These are phyloP conservation scores for Trichosporon sp. DNA, from an alignment of 1,284 basidiomycete genomes.

Conservation along the genomic window DNA sequence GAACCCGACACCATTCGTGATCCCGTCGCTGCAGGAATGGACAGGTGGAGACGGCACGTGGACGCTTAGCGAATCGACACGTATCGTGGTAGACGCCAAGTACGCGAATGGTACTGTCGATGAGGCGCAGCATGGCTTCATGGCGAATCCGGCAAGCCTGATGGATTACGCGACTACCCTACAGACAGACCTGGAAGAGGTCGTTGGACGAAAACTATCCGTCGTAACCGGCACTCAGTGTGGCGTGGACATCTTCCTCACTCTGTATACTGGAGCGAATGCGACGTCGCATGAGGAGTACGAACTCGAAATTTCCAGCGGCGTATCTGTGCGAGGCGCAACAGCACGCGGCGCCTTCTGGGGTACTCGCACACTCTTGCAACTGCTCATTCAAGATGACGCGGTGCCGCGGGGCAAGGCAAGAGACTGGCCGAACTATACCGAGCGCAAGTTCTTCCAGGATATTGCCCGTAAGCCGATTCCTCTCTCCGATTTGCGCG, in stretches of 20 bases:
- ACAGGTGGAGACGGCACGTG: no score
- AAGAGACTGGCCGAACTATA: not conserved
- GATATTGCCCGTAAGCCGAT: conserved; percentile 5
- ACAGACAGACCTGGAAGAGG: no score
- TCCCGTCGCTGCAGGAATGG: no score
- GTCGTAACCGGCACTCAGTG: no score
- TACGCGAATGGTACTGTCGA: no score
- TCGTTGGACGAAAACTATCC: no score
- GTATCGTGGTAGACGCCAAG: no score
- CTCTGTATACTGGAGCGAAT: not conserved
- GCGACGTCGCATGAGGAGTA: not conserved
- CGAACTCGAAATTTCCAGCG: not conserved
- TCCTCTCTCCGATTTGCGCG: not conserved
- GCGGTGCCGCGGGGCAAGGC: not conserved
- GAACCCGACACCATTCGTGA: no score
- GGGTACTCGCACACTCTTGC: not conserved
- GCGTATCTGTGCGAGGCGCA: not conserved
- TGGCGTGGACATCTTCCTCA: not conserved
- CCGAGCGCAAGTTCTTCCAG: conserved; percentile 6
- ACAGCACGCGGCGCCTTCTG: not conserved
- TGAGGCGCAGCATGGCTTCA: no score
- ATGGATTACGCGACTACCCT: no score
- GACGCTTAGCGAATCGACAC: no score
- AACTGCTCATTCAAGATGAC: not conserved
- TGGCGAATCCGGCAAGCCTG: no score